A percentile compares a stretch with the other conserved stretches of the same genome.
These are phyloP conservation scores for Sclerotinia subarctica DNA, from an alignment of 2,329 filamentous ascomycete species.

Conservation along the genomic window DNA sequence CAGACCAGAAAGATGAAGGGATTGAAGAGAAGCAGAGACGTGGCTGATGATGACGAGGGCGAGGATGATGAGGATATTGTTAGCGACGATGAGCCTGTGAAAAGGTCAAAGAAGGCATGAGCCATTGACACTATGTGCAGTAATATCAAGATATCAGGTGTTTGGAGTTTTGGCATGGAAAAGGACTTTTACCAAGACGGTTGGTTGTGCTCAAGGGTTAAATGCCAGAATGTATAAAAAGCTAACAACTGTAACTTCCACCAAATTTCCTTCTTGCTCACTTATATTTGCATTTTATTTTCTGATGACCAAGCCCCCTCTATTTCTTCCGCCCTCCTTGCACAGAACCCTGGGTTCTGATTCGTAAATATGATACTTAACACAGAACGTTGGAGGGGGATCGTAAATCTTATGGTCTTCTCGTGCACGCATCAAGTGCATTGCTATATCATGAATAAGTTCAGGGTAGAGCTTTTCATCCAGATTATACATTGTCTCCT, in stretches of 20 bases:
- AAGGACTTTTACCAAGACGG: not conserved
- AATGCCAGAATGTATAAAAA: constrained; percentile 3
- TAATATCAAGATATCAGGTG: constrained; percentile 25
- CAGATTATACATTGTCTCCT: not conserved
- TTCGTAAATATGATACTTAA: not conserved
- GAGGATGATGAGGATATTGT: constrained; percentile 46
- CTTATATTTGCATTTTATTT: not conserved
- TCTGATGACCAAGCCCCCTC: not conserved
- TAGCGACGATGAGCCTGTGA: constrained; percentile 37
- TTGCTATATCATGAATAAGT: not conserved
- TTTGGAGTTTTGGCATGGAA: constrained; percentile 28
- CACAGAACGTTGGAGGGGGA: not conserved
- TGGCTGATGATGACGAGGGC: constrained; percentile 53
- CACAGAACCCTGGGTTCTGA: not conserved
- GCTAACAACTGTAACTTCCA: constrained; percentile 2
- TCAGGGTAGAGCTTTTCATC: not conserved
- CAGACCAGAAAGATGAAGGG: constrained; percentile 99
- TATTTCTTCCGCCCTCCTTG: no score
- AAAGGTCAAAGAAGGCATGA: constrained; percentile 35
- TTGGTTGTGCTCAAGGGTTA: constrained; percentile 2
- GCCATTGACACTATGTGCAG: constrained; percentile 22
- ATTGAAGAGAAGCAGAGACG: constrained; percentile 75
- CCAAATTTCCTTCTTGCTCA: not conserved
- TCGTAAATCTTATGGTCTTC: not conserved
- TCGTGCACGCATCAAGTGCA: not conserved